These are phyloP conservation scores for Colletotrichum acutatum DNA, from an alignment of 2,329 filamentous ascomycete species.

Conservation along the genomic window DNA sequence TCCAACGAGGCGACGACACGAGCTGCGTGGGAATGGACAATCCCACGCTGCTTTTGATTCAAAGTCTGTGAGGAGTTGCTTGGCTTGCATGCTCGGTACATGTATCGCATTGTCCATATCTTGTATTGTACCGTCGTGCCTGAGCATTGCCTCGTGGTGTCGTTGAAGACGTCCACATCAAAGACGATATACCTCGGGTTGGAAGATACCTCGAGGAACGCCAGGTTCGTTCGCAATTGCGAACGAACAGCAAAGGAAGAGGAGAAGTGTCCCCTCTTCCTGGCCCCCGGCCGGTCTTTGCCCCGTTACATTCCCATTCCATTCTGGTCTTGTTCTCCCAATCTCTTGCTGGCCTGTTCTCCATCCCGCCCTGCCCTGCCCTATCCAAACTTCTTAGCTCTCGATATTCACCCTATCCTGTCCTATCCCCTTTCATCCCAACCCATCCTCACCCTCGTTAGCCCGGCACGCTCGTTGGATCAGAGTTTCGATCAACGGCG, in stretches of 20 bases:
- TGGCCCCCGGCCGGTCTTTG: background rate
- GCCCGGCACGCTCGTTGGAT: slow-evolving; percentile 15
- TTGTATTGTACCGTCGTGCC: slow-evolving; percentile 8
- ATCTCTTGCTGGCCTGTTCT: background rate
- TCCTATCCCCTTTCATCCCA: slow-evolving; percentile 11
- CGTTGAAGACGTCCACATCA: background rate
- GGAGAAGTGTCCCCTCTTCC: slow-evolving; percentile 6
- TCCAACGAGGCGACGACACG: slow-evolving; percentile 34
- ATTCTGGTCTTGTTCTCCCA: background rate
- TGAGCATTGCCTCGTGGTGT: background rate
- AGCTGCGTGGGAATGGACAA: slow-evolving; percentile 27
- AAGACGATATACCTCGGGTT: background rate
- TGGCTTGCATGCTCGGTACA: background rate
- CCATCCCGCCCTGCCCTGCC: slow-evolving; percentile 4
- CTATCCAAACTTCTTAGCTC: background rate
- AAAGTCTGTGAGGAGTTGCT: background rate
- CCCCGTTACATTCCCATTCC: slow-evolving; percentile 18
- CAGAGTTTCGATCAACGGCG: slow-evolving; percentile 21
- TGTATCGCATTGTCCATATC: background rate
- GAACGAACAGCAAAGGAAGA: slow-evolving; percentile 25
- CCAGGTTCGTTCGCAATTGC: slow-evolving; percentile 35
- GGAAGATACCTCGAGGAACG: slow-evolving; percentile 12
- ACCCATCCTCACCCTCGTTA: slow-evolving; percentile 6
- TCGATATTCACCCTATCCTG: background rate
- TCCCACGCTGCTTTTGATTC: slow-evolving; percentile 27